Evolutionary conservation across 2,329 filamentous ascomycete genomes (phyloP), one percentile per base, ranked within the genome.

Genomic region (Penicillium sp.): DNA sequence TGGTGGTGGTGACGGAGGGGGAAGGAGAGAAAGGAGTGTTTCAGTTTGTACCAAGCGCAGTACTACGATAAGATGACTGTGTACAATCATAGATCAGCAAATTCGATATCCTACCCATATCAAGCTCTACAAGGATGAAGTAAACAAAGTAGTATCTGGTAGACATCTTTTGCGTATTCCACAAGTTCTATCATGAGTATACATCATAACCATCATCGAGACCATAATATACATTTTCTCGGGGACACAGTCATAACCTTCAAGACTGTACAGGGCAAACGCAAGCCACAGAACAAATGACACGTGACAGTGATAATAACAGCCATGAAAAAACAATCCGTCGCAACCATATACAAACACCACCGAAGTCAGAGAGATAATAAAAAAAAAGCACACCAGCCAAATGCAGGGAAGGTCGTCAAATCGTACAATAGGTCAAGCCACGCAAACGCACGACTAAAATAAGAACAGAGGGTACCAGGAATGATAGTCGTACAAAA

Each of bases 401-500:
- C 63, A 68, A 67, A 67, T 67, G 64, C 64, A 64, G 59, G 58
- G 59, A 43, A n/a, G 22, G 52, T 46, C 59, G 62, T 68, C 58
- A 63, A 63, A 56, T 59, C 66, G 57, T 68, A 57, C 66, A 61
- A 65, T 67, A 63, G 58, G 30, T 33, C 30, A 33, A 53, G 37
- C 51, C 51, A 38, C 51, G 51, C 51, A 53, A n/a, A 53, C 30
- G n/a, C 28, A 51, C 8, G 25, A 53, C 35, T 28, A 38, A 52
- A 52, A 52, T 40, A 53, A 26, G 26, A 13, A 40, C 19, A 53
- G 28, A 52, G 19, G 19, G 40, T 40, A 53, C 38, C 26, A 52
- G 43, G 38, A 62, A 59, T 64, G 55, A 62, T 67, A 67, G 58
- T 65, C 38, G 65, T 69, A 68, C 64, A 48, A 66, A 58, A 42